Base-by-base conservation (phyloP, 2,329 filamentous ascomycete species). In the Ascochyta lentis region DNA sequence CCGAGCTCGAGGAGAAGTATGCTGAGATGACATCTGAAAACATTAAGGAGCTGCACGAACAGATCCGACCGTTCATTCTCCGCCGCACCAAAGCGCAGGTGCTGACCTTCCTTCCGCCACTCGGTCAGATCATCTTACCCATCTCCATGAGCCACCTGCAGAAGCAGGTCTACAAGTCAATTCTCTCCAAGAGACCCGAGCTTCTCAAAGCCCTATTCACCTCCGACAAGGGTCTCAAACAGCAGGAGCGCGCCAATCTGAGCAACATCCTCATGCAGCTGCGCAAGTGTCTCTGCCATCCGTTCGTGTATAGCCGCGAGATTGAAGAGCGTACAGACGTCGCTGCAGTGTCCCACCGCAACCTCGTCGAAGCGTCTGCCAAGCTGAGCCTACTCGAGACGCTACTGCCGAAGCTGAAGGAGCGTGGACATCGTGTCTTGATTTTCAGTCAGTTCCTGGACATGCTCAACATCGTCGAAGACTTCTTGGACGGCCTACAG, bases 261-360 rank as follows among this genome's bases (percentile, higher is more conserved):
- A 96, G 89, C 82, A 99, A 99, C 66, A 96, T 99, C 35, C 77
- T 99, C 39, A 92, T 97, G 85, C 95, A 99, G 74, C 83, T 99
- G 16, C 87, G 95, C 16, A 98, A 97, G 73, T 96, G 92, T 62
- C 81, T 99, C 2, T 97, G 94, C 62, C 96, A 99, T 75, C 95
- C 96, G 0, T 99, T 98, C 71, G 87, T 98, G 45, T 99, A 97
- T 80, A 97, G 88, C 68, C 83, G 86, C 37, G 88, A 90, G 22
- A 95, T 99, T 54, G 96, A 99, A 76, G 95, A 99, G 74, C 86
- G 86, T 43, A 84, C 84, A 1, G 80, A 87, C 1, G 82, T 88
- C 50, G 75, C 83, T 1, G 79, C 79, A 6, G 80, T 87, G 3
- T 84, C 90, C 38, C 87, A 93, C 69, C 86, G 87, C 24, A 96